Evolutionary conservation across 768 basidiomycete genomes (phyloP).

Genomic region (Rhodotorula babjevae): DNA sequence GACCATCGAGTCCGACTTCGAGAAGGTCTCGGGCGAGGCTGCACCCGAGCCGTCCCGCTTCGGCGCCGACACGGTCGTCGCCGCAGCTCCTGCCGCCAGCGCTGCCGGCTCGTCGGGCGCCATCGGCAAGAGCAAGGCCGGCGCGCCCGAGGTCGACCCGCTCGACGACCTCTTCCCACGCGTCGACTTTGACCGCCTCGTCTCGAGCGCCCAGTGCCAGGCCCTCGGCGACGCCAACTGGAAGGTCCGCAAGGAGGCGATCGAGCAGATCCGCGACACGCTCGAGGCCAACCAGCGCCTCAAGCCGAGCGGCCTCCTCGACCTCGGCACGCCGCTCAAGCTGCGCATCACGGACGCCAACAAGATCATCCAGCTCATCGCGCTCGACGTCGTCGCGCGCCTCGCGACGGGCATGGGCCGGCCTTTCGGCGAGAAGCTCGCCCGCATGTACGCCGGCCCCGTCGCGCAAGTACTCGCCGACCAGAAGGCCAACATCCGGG

Average conservation of each 20-base stretch:
- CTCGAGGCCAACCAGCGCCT: slow-evolving; percentile 87
- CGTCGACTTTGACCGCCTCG: slow-evolving; percentile 79
- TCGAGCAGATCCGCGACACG: slow-evolving; percentile 74
- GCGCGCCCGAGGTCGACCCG: slow-evolving; percentile 57
- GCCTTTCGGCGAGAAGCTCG: slow-evolving; percentile 78
- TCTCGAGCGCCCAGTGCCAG: slow-evolving; percentile 73
- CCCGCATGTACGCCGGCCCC: slow-evolving; percentile 67
- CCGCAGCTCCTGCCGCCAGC: slow-evolving; percentile 52
- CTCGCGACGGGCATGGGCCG: slow-evolving; percentile 93
- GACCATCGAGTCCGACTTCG: slow-evolving; percentile 87
- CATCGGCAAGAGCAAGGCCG: slow-evolving; percentile 34
- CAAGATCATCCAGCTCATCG: slow-evolving; percentile 83
- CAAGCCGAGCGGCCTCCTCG: slow-evolving; percentile 77
- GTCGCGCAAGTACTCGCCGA: slow-evolving; percentile 82
- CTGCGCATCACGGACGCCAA: slow-evolving; percentile 84
- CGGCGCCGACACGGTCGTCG: slow-evolving; percentile 67
- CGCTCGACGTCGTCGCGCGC: slow-evolving; percentile 82
- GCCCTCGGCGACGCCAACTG: slow-evolving; percentile 89
- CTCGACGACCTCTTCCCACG: slow-evolving; percentile 92
- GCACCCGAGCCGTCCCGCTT: slow-evolving; percentile 72
- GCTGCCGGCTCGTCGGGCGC: slow-evolving; percentile 46
- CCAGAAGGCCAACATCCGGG: slow-evolving; percentile 80
- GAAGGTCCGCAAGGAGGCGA: slow-evolving; percentile 93
- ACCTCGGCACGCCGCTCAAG: slow-evolving; percentile 84
- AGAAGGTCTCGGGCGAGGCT: slow-evolving; percentile 73